phyloP scores from a whole-genome alignment of 805 yeast species.

The Wickerhamomyces canadensis region DNA sequence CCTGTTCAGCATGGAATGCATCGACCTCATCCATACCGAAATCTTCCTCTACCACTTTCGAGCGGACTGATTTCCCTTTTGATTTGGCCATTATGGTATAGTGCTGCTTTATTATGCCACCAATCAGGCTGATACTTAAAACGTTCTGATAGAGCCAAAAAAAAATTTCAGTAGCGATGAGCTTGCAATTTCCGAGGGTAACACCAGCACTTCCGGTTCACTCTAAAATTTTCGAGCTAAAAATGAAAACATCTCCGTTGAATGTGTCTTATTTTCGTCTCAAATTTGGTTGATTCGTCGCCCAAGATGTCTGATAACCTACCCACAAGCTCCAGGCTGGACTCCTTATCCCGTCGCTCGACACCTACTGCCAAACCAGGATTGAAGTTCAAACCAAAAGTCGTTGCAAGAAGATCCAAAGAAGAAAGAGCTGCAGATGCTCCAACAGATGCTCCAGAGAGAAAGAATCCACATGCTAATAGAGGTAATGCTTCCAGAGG shows the following conservation, averaged over 20 bases:
- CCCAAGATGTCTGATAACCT: conserved; percentile 18
- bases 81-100: conserved; percentile 14
- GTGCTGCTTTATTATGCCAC: background rate
- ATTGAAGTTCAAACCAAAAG: conserved; percentile 79
- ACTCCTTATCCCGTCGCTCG: conserved; percentile 31
- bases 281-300: no score
- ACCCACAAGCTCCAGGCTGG: conserved; percentile 27
- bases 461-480: conserved; percentile 3
- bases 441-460: conserved; percentile 30
- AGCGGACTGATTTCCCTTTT: conserved; percentile 6
- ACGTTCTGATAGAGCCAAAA: background rate
- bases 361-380: conserved; percentile 39
- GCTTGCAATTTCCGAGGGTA: background rate
- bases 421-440: conserved; percentile 81
- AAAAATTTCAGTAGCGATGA: background rate
- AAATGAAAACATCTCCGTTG: background rate
- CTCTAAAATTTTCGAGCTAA: background rate
- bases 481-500: conserved; percentile 9
- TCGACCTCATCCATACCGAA: conserved; percentile 64
- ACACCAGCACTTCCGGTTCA: background rate
- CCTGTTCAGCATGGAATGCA: conserved; percentile 55
- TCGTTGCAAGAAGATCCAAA: conserved; percentile 75
- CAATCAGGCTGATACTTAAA: background rate
- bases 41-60: conserved; percentile 21
- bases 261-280: no score